Percentiles rank a stretch among this genome's conserved stretches.
phyloP scores from a whole-genome alignment of 2,329 filamentous ascomycete genomes.

The Microthyrium microscopicum region DNA sequence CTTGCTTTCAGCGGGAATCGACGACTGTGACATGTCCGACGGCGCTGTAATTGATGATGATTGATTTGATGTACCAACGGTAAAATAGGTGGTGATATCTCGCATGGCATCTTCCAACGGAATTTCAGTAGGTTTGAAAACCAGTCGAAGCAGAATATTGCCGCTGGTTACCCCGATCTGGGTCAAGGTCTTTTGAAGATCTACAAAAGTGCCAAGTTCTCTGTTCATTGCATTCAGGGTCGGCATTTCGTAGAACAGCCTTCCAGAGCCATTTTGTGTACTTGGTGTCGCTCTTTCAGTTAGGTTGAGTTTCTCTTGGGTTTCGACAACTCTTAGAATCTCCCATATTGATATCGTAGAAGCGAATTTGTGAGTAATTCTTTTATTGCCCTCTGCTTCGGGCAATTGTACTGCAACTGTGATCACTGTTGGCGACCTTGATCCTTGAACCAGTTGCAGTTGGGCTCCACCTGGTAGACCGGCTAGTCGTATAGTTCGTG shows the following conservation, averaged over 20 bases:
- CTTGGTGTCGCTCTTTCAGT: slow-evolving; percentile 66
- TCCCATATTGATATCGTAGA: slow-evolving; percentile 83
- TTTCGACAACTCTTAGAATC: slow-evolving; percentile 78
- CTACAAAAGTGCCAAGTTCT: slow-evolving; percentile 58
- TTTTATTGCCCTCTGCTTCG: slow-evolving; percentile 51
- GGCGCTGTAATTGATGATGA: slow-evolving; percentile 11
- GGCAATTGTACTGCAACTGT: slow-evolving; percentile 81
- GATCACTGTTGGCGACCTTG: slow-evolving; percentile 69
- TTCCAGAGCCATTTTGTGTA: slow-evolving; percentile 43
- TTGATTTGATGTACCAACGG: slow-evolving; percentile 20
- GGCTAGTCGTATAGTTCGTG: slow-evolving; percentile 65
- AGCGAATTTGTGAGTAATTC: slow-evolving; percentile 70
- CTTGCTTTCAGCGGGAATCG: slow-evolving; percentile 7
- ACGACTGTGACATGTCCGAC: neutral
- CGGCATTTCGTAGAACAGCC: slow-evolving; percentile 77
- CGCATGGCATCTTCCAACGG: slow-evolving; percentile 74
- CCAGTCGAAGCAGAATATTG: slow-evolving; percentile 60
- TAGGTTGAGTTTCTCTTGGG: slow-evolving; percentile 57
- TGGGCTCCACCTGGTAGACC: slow-evolving; percentile 75
- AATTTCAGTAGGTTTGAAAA: slow-evolving; percentile 57
- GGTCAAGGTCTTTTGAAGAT: slow-evolving; percentile 75
- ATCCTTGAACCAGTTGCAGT: slow-evolving; percentile 76
- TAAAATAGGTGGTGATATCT: slow-evolving; percentile 64
- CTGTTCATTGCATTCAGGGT: slow-evolving; percentile 70
- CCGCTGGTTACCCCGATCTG: slow-evolving; percentile 80